These are phyloP conservation scores for Priceomyces carsonii DNA, from an alignment of 805 yeast genomes.

Conservation along the genomic window DNA sequence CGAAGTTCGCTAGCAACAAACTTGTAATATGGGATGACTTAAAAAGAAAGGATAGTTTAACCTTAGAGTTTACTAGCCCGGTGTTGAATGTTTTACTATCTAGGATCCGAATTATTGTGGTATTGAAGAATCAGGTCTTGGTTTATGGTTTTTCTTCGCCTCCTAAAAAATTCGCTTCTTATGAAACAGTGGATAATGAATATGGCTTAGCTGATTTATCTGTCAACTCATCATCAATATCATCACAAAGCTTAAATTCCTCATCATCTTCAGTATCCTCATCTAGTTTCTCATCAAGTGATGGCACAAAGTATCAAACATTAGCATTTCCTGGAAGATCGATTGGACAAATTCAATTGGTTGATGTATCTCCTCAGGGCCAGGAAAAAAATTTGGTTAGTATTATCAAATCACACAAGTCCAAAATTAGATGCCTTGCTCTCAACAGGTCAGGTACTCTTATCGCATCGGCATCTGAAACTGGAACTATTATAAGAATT, in stretches of 20 bases:
- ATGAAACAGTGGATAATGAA: conserved; percentile 66
- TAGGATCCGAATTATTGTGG: conserved; percentile 72
- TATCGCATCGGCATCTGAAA: conserved; percentile 78
- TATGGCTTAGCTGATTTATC: conserved; percentile 63
- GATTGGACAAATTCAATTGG: conserved; percentile 77
- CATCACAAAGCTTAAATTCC: conserved; percentile 2
- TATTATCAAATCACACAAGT: conserved; percentile 76
- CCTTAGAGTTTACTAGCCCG: conserved; percentile 74
- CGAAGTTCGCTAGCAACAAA: conserved; percentile 76
- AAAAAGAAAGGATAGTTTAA: conserved; percentile 69
- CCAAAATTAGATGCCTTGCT: conserved; percentile 61
- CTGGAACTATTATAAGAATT: conserved; percentile 78
- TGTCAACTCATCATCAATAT: conserved; percentile 21
- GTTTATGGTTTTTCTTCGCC: conserved; percentile 82
- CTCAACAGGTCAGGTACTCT: conserved; percentile 63
- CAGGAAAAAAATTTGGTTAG: conserved; percentile 64
- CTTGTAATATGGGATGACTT: conserved; percentile 91
- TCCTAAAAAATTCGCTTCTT: conserved; percentile 63
- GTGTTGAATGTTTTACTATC: conserved; percentile 75
- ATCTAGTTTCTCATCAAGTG: conserved; percentile 8
- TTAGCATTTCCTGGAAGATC: conserved; percentile 79
- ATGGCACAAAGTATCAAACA: conserved; percentile 41
- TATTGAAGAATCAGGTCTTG: conserved; percentile 63
- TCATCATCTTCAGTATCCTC: conserved; percentile 5
- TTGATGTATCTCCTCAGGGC: conserved; percentile 67